Conservation (phyloP, 2,329 filamentous ascomycete genomes). For the Incumbomyces delicatus region DNA sequence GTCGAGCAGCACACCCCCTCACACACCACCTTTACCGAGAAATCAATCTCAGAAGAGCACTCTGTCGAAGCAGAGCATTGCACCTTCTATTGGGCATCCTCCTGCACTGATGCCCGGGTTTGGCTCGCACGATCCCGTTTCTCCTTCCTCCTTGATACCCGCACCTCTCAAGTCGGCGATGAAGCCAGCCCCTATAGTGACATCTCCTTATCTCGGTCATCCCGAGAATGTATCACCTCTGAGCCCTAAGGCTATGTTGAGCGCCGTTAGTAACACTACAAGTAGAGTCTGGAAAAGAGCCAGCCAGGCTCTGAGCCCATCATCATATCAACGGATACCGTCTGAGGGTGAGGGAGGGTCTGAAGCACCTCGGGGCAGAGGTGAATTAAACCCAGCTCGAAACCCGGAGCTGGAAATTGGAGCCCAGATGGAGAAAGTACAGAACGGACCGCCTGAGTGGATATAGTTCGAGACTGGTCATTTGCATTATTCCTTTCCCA, state of each 20-base stretch:
- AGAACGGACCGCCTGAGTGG: neutral
- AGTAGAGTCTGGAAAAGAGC: conserved; percentile 4
- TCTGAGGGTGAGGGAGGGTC: neutral
- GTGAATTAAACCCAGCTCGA: neutral
- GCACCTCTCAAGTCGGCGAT: conserved; percentile 4
- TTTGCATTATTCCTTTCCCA: too few species aligned
- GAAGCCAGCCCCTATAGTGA: conserved; percentile 1
- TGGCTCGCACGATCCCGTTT: neutral
- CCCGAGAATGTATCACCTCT: conserved; percentile 1
- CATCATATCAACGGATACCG: neutral
- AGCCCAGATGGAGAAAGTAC: neutral
- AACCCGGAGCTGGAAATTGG: conserved; percentile 1
- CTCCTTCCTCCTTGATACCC: conserved; percentile 1
- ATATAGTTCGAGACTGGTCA: neutral
- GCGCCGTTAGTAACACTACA: conserved; percentile 3
- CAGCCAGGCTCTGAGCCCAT: conserved; percentile 3
- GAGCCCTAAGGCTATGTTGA: conserved; percentile 2
- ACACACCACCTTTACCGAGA: conserved; percentile 2
- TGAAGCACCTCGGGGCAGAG: neutral
- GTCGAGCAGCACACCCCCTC: conserved; percentile 5
- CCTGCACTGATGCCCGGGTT: neutral
- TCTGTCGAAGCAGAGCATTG: neutral
- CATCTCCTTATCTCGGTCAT: neutral
- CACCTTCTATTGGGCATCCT: neutral
- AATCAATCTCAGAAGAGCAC: conserved; percentile 3